These are phyloP conservation scores for Cytospora leucostoma DNA, from an alignment of 2,329 filamentous ascomycete genomes.

Conservation along the genomic window DNA sequence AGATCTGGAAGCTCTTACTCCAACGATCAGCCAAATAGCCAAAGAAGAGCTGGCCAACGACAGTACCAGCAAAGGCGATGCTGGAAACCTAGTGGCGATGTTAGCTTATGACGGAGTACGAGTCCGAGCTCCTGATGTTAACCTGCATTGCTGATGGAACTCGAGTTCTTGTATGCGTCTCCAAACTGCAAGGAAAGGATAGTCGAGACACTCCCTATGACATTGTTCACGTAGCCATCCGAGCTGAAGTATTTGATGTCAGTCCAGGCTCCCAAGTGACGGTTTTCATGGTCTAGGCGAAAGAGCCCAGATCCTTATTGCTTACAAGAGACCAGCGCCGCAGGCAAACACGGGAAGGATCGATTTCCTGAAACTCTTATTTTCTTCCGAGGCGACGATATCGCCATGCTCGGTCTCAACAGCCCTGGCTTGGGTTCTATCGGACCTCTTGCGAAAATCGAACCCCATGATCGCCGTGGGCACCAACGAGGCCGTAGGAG, in stretches of 20 bases:
- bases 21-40: conserved; percentile 81
- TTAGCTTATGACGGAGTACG: not conserved
- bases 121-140: not conserved
- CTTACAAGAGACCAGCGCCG: conserved; percentile 75
- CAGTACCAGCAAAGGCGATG: conserved; percentile 85
- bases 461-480: conserved; percentile 21
- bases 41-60: conserved; percentile 78
- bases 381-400: conserved; percentile 7
- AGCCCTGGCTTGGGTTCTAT: conserved; percentile 13
- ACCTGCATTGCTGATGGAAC: conserved; percentile 65
- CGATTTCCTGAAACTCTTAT: conserved; percentile 21
- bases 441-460: conserved; percentile 24
- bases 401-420: conserved; percentile 5
- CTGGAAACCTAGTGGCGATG: conserved; percentile 52
- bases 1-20: conserved; percentile 46
- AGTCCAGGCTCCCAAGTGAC: not conserved
- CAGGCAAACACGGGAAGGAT: conserved; percentile 77
- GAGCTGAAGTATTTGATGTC: conserved; percentile 44
- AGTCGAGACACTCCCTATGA: conserved; percentile 86
- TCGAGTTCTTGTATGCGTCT: conserved; percentile 66
- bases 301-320: too few relatives aligned
- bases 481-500: not conserved
- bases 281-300: too few relatives aligned
- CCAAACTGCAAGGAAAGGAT: conserved; percentile 71
- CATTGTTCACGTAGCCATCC: conserved; percentile 89